Evolutionary conservation across 2,329 filamentous ascomycete species (phyloP), one percentile per base, ranked within the genome.

Genomic region (Colletotrichum musae): DNA sequence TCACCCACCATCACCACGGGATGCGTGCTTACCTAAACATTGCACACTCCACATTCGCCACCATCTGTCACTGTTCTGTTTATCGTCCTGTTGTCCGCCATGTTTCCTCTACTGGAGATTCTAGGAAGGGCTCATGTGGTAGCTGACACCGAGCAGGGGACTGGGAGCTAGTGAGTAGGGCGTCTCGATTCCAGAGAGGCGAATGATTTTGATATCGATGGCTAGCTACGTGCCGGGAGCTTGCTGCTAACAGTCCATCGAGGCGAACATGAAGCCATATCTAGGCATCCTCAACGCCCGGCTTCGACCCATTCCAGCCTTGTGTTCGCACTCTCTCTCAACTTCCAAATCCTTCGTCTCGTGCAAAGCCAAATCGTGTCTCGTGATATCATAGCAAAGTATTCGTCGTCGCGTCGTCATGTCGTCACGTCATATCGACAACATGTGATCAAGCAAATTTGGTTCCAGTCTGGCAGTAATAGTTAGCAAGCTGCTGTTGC

Each of bases 141-240:
- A 32, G 28, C 28, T 32, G 28, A 32, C 28, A 32, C 6, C 6
- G 9, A 32, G 28, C 10, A 32, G 3, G 21, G 21, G 21, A 32
- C 28, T 32, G 28, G 28, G 28, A 9, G 28, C 7, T 9, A 32
- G 7, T 2, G 9, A 32, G 9, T 32, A 32, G 28, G 9, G n/a
- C n/a, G 45, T 4, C 2, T n/a, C 21, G n/a, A 6, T 7, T 43
- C 57, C 51, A 51, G 18, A 6, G 41, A 28, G 43, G 7, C 58
- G 18, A 50, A 36, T 43, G 58, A 41, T 24, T 13, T 41, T 28
- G 16, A 0, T 0, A 0, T 52, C 15, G 16, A 1, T 0, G 0
- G 41, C 41, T 1, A 39, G n/a, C 28, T 50, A 59, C 21, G 21
- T 24, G 21, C 39, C 4, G 24, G 0, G 4, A 9, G 0, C 39